Base-by-base conservation (phyloP, 1,139 yeast genomes). In the Meyerozyma sp. region DNA sequence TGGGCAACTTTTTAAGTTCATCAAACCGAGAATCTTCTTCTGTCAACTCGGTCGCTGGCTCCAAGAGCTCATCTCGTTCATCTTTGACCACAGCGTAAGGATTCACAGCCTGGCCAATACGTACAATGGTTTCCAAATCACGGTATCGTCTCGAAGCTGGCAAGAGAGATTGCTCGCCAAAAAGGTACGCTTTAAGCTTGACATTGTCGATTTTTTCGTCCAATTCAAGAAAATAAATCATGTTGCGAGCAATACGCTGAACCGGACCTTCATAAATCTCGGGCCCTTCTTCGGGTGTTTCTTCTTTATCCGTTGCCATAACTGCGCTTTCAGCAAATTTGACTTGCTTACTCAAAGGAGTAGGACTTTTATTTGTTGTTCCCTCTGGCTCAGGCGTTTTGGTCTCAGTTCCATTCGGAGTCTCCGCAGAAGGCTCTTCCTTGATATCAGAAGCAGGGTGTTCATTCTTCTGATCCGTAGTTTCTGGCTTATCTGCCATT, bases 231-330 rank as follows among this genome's bases (percentile, higher is more conserved):
- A 82, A 61, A 9, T 71, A 65, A 0, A 84, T 55, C 39, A 64
- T 65, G 51, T 80, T 79, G 34, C 77, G 68, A 1, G 79, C 70
- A 1, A 82, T 78, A 44, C 73, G 68, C 52, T 82, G 88, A 2
- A 67, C 58, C 1, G 94, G 94, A 0, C 93, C 91, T 59, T 82
- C 82, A 51, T 71, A 79, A 0, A 69, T 50, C 36, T 62, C 37
- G 21, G 37, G 14, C 2, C 26, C 16, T 10, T 34, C 37, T 8
- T 10, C n/a, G 8, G 13, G 25, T 6, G 26, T 21, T 21, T 21
- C 37, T 6, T 20, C 67, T 14, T 55, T 51, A 20, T 48, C 51
- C n/a, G 42, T 47, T 1, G 38, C 40, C 16, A 41, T 44, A 13
- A 43, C 34, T 36, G 46, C 49, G 13, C 44, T 42, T 10, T 49